Percentiles rank a stretch among this genome's conserved stretches.
phyloP scores from a whole-genome alignment of 768 basidiomycete species.

The Saitozyma podzolica region DNA sequence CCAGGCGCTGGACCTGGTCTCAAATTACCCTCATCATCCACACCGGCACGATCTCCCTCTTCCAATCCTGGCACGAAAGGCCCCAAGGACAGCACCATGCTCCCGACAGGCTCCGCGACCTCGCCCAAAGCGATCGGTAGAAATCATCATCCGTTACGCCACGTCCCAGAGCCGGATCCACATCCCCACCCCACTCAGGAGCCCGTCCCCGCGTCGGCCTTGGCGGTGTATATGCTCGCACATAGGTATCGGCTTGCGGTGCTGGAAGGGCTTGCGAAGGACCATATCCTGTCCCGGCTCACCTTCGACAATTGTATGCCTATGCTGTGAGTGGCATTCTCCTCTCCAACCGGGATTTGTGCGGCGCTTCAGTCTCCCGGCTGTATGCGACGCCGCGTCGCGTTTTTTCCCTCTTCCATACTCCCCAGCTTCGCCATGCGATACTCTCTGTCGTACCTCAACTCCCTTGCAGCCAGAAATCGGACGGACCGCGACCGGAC shows the following conservation, averaged over 20 bases:
- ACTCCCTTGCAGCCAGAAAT: constrained; percentile 48
- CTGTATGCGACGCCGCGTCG: too few species aligned
- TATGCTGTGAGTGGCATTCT: constrained; percentile 62
- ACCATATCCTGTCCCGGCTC: constrained; percentile 71
- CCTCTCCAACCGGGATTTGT: too few species aligned
- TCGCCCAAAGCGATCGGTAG: too few species aligned
- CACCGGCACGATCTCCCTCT: neutral
- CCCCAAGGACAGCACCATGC: neutral
- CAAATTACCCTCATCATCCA: neutral
- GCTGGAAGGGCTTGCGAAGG: constrained; percentile 66
- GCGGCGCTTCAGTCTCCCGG: too few species aligned
- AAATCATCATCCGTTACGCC: too few species aligned
- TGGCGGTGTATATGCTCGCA: constrained; percentile 73
- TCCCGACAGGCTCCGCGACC: too few species aligned
- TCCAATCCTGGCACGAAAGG: neutral
- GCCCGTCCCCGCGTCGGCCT: constrained; percentile 67
- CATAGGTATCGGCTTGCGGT: constrained; percentile 71
- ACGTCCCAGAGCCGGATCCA: constrained; percentile 60
- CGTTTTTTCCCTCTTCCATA: neutral
- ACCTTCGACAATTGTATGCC: constrained; percentile 68
- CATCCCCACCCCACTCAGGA: constrained; percentile 68
- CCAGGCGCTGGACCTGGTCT: neutral
- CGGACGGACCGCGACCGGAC: neutral
- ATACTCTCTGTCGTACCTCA: neutral
- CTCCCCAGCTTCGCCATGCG: neutral